Conservation (phyloP, 169 alveolate genomes). For the Cryptosporidium parvum region DNA sequence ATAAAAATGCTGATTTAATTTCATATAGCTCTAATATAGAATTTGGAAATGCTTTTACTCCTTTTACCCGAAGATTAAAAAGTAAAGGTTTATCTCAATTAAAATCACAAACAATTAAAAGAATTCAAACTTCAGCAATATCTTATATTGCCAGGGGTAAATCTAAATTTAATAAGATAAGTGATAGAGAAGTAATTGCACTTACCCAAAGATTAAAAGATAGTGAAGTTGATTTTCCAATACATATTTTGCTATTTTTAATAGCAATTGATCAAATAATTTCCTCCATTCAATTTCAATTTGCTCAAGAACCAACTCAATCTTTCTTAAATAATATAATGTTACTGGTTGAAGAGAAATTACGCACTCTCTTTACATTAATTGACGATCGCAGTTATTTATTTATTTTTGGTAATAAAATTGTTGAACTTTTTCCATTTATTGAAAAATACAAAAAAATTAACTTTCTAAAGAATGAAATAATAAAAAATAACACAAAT, state of each 20-base stretch:
- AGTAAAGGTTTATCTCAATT: constrained; percentile 23
- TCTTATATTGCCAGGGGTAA: constrained; percentile 2
- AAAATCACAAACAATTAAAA: constrained; percentile 63
- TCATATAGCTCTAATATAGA: not conserved
- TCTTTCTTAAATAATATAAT: not conserved
- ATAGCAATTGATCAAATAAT: constrained; percentile 32
- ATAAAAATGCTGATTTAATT: not conserved
- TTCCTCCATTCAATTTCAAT: constrained; percentile 17
- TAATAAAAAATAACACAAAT: not conserved
- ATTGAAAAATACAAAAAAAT: not conserved
- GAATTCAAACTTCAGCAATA: constrained; percentile 50
- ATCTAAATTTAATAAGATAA: constrained; percentile 3
- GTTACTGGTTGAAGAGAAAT: constrained; percentile 3
- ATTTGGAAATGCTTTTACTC: constrained; percentile 10
- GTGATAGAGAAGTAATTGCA: not conserved
- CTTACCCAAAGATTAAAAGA: not conserved
- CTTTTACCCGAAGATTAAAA: constrained; percentile 33
- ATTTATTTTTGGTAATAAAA: constrained; percentile 9
- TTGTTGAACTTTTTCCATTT: constrained; percentile 4
- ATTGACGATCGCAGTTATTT: constrained; percentile 42
- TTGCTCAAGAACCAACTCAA: not conserved
- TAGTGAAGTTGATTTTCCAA: constrained; percentile 27
- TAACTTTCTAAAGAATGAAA: not conserved
- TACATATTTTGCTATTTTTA: constrained; percentile 42
- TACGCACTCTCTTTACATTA: not conserved